Evolutionary conservation across 768 basidiomycete genomes (phyloP).

Genomic region (Collybia sordida): DNA sequence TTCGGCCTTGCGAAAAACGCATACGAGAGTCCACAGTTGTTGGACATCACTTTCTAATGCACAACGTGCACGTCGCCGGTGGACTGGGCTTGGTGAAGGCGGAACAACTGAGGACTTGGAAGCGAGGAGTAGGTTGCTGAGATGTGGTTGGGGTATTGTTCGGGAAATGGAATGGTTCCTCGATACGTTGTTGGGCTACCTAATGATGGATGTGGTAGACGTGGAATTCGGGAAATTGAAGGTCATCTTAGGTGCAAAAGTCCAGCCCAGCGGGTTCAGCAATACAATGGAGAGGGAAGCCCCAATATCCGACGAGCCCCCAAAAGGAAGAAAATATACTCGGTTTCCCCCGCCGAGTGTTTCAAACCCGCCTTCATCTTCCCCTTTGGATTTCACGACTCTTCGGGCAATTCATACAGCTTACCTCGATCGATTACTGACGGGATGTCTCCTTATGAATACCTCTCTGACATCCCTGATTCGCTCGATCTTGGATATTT

Average conservation of each 20-base stretch:
- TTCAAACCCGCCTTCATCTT: conserved; percentile 25
- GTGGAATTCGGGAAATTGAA: conserved; percentile 77
- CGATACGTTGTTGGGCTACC: conserved; percentile 78
- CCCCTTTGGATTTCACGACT: conserved; percentile 80
- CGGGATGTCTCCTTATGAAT: conserved; percentile 78
- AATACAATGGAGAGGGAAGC: not conserved
- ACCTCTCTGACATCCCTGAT: conserved; percentile 58
- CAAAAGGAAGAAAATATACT: not conserved
- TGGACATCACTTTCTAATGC: conserved; percentile 87
- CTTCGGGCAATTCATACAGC: conserved; percentile 79
- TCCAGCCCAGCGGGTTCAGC: conserved; percentile 4
- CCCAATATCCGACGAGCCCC: not conserved
- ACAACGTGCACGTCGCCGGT: conserved; percentile 79
- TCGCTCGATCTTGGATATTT: conserved; percentile 75
- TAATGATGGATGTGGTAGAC: conserved; percentile 90
- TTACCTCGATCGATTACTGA: conserved; percentile 77
- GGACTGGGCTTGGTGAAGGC: conserved; percentile 87
- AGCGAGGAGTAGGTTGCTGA: conserved; percentile 59
- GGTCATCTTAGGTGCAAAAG: conserved; percentile 45
- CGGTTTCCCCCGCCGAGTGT: conserved; percentile 23
- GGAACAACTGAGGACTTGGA: conserved; percentile 73
- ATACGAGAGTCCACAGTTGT: conserved; percentile 73
- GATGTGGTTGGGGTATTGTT: conserved; percentile 86
- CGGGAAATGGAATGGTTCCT: conserved; percentile 92
- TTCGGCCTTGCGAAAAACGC: conserved; percentile 81